phyloP scores from a whole-genome alignment of 2,329 filamentous ascomycete species.

The Penicillium decumbens region DNA sequence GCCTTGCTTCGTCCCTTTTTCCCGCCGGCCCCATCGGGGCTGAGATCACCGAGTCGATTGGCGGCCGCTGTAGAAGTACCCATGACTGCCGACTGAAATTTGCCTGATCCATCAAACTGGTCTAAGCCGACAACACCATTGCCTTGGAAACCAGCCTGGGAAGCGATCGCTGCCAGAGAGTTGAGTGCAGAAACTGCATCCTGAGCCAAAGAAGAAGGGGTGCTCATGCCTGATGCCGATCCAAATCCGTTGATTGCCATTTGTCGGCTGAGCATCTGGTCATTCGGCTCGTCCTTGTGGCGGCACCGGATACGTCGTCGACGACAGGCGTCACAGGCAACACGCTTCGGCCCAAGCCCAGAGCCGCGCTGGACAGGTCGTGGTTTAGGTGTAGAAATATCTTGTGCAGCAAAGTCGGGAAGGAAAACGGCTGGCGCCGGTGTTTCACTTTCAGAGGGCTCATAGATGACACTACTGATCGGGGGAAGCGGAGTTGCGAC shows the following conservation, averaged over 20 bases:
- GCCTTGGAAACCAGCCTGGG: constrained; percentile 32
- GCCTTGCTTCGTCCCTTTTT: constrained; percentile 60
- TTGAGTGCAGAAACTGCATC: constrained; percentile 40
- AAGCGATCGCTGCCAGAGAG: constrained; percentile 38
- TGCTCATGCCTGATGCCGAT: constrained; percentile 25
- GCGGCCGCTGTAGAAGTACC: constrained; percentile 24
- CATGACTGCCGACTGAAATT: constrained; percentile 25
- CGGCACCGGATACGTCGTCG: constrained; percentile 60
- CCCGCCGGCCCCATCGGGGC: constrained; percentile 39
- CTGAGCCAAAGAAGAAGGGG: constrained; percentile 33
- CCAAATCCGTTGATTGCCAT: constrained; percentile 30
- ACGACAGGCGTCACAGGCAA: constrained; percentile 60
- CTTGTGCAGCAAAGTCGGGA: constrained; percentile 23
- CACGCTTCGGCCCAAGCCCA: constrained; percentile 55
- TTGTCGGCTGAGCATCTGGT: constrained; percentile 26
- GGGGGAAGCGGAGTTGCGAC: constrained; percentile 15
- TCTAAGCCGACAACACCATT: constrained; percentile 25
- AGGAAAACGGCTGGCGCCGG: constrained; percentile 18
- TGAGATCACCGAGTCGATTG: constrained; percentile 29
- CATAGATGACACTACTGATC: constrained; percentile 13
- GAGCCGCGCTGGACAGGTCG: constrained; percentile 53
- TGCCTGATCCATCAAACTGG: constrained; percentile 27
- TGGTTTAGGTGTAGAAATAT: constrained; percentile 30
- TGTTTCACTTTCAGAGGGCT: constrained; percentile 25
- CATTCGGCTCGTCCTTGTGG: constrained; percentile 53